Evolutionary conservation across 2,329 filamentous ascomycete genomes (phyloP), one percentile per base, ranked within the genome.

Genomic region (Epichloe baconii): DNA sequence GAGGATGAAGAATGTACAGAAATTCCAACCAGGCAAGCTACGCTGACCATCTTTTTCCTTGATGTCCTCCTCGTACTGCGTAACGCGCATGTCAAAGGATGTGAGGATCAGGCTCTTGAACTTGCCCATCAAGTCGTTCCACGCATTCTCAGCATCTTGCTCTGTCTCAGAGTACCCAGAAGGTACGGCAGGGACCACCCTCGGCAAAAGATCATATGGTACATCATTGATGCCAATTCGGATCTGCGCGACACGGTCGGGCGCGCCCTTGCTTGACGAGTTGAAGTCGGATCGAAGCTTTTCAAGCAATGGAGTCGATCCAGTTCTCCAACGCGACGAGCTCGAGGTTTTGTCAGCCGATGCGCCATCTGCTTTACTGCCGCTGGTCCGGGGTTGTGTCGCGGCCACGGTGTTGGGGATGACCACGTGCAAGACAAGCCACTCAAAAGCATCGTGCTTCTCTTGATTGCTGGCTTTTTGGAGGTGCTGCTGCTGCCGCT

Each of bases 1-100:
- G 8, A 98, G 75, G 15, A 98, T 90, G 65, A 98, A 98, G 65
- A 98, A 98, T 0, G 93, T 98, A 68, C 93, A 97, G 64, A 98
- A 98, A 63, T 98, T 98, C 93, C 93, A 98, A 0, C 93, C 93
- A 0, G 93, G 93, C 17, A 98, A 70, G 36, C 75, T 83, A 45
- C 91, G 79, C 65, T 97, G 90, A 0, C 84, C 79, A 59, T 97
- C 91, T 62, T 90, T 66, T 66, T 96, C 93, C 55, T 88, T 86
- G 58, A 98, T 95, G 59, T 98, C 93, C 53, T 96, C 90, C 66
- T 98, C 93, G 65, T 98, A 98, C 61, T 97, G 91, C 19, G 80
- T 82, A 1, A 98, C 93, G 8, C 93, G 81, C 58, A 83, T 76
- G 68, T 97, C 91, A 63, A 98, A 98, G 1, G 90, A 95, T 5